These are phyloP conservation scores for Myotisia sp. DNA, from an alignment of 2,329 filamentous ascomycete species.

Conservation along the genomic window DNA sequence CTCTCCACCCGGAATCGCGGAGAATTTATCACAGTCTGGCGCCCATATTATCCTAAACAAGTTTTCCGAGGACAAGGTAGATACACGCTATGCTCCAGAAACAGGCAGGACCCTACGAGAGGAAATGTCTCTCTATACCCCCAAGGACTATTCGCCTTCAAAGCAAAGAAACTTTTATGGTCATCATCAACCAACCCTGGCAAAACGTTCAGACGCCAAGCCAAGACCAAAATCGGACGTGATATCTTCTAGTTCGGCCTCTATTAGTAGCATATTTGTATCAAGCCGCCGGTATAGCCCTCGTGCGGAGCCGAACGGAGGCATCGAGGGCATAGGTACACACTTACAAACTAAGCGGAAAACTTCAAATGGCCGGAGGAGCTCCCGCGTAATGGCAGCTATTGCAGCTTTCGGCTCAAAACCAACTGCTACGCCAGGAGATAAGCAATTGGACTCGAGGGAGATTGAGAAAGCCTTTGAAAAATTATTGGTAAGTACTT, in stretches of 20 bases:
- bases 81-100: slow-evolving; percentile 31
- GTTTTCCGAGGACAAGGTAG: slow-evolving; percentile 17
- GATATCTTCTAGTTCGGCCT: slow-evolving; percentile 29
- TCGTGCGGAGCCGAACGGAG: no score
- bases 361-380: slow-evolving; percentile 31
- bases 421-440: slow-evolving; percentile 31
- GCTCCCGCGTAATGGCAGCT: slow-evolving; percentile 47
- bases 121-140: slow-evolving; percentile 46
- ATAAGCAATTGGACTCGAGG: slow-evolving; percentile 35
- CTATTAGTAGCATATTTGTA: slow-evolving; percentile 23
- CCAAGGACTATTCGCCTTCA: slow-evolving; percentile 44
- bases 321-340: background rate
- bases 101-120: slow-evolving; percentile 35
- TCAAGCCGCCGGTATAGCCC: slow-evolving; percentile 11
- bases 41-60: slow-evolving; percentile 1
- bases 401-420: slow-evolving; percentile 50
- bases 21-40: slow-evolving; percentile 5
- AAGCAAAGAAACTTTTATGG: slow-evolving; percentile 49
- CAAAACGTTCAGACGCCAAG: slow-evolving; percentile 27
- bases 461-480: slow-evolving; percentile 51
- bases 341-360: slow-evolving; percentile 9
- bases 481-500: slow-evolving; percentile 42
- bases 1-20: slow-evolving; percentile 38
- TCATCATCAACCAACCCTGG: slow-evolving; percentile 34
- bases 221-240: slow-evolving; percentile 40